Base-by-base conservation (phyloP, 768 basidiomycete genomes). In the Infundibulicybe gibba region DNA sequence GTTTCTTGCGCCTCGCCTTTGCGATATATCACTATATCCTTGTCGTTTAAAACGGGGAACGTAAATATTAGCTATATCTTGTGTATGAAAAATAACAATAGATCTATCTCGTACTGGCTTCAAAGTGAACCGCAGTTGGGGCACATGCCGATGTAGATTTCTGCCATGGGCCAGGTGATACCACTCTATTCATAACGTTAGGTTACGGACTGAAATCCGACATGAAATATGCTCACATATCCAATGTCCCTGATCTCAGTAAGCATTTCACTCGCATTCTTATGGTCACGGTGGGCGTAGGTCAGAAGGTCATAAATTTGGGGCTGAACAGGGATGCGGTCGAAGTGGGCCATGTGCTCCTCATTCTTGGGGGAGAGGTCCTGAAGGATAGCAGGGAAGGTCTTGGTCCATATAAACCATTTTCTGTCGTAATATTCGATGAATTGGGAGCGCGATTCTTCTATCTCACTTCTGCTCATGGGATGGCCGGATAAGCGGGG, bases 151-250 rank as follows among this genome's bases (percentile, higher is more conserved):
- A 74, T 67, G 61, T 86, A 87, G 32, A 79, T 74, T 59, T 87
- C 85, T 5, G 79, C 73, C 81, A 87, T 87, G 3, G 85, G 81
- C 83, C 83, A 87, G 6, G 84, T 85, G 45, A 87, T 75, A 17
- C 70, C 70, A 20, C 81, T 76, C 85, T 87, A 54, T 31, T 30
- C 41, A 47, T 33, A n/a, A 20, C 17, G 32, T 40, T 30, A 46
- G 43, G 48, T 48, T 21, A 25, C 15, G 13, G 48, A 11, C 14
- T 15, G 32, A 32, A 31, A 21, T 11, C 10, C 31, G 21, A 31
- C 3, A 45, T 32, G 41, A 20, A 41, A 33, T 20, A 30, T 20
- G 68, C 82, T 64, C 56, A 86, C 85, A 50, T 85, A 77, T 51
- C 81, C 79, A 13, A 82, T 70, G 44, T 74, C 71, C 44, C 75